Base-by-base conservation (phyloP, 75 land plant genomes). In the Cryptomeria japonica region DNA sequence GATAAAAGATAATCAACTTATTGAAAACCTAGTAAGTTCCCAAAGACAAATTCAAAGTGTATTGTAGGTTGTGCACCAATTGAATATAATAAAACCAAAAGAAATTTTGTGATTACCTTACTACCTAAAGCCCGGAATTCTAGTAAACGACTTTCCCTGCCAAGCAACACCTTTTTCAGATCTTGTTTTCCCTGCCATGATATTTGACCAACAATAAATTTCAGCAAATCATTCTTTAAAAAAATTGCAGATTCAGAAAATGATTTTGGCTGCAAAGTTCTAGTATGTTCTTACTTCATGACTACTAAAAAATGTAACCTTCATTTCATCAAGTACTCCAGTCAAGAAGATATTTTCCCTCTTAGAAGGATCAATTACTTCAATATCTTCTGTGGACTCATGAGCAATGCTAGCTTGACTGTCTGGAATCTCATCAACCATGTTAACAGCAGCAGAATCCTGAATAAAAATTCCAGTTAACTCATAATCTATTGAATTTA, bases 101-200 rank as follows among this genome's bases (percentile, higher is more conserved):
- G 8, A 31, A 28, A 44, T 25, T 42, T 37, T 31, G 31, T 70
- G 61, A 84, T 80, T 91, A 97, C 99, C 96, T 94, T 96, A 22
- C 95, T 96, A 76, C 99, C 99, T 49, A 94, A 87, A 79, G 99
- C 99, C 76, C 99, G 96, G 53, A 98, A 93, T 88, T 97, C 99
- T 91, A 97, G 89, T 53, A 98, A 85, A 42, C 87, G 93, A 5
- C 58, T 92, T 89, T 98, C 99, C 47, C 92, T 86, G 37, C 85
- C 89, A 34, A 96, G 91, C 83, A 98, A 95, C 36, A 98, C 83
- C 89, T 90, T 89, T 83, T 85, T 75, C 34, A 91, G 91, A 42
- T 58, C 87, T 42, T 89, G 91, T 32, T 91, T 92, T 78, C 82
- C 86, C 98, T 97, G 84, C 25, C 32, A 82, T 19, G 37, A 82